Conservation (phyloP, 2,329 filamentous ascomycete genomes). For the Colletotrichum sp. region DNA sequence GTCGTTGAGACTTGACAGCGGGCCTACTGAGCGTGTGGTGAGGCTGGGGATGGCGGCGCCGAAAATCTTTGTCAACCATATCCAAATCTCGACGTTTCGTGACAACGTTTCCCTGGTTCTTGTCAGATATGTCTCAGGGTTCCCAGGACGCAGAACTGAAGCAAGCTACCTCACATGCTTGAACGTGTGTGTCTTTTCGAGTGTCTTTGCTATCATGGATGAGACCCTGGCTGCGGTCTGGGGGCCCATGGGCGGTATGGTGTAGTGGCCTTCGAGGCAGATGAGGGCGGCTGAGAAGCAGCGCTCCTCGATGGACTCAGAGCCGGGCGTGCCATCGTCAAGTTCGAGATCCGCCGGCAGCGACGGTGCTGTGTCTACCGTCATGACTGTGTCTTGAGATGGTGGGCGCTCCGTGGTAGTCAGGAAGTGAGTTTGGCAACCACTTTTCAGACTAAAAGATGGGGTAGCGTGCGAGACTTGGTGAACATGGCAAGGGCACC, state of each 20-base stretch:
- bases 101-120: conserved; percentile 60
- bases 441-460: neutral
- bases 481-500: neutral
- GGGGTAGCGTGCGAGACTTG: neutral
- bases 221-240: conserved; percentile 59
- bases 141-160: neutral
- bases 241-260: conserved; percentile 61
- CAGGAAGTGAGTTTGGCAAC: neutral
- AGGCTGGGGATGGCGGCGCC: conserved; percentile 65
- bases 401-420: neutral
- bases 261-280: conserved; percentile 67
- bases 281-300: conserved; percentile 66
- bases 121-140: conserved; percentile 12
- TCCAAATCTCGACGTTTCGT: conserved; percentile 69
- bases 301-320: conserved; percentile 66
- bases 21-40: conserved; percentile 63
- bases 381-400: conserved; percentile 7
- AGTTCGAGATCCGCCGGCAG: conserved; percentile 16
- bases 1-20: conserved; percentile 57
- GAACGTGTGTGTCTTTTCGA: conserved; percentile 68
- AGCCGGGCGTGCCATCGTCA: conserved; percentile 29
- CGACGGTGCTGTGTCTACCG: conserved; percentile 13
- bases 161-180: conserved; percentile 60
- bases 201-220: conserved; percentile 62
- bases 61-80: conserved; percentile 68